Evolutionary conservation across 257 asterid species (phyloP), one percentile per base, ranked within the genome.

Genomic region (Haberlea rhodopensis): DNA sequence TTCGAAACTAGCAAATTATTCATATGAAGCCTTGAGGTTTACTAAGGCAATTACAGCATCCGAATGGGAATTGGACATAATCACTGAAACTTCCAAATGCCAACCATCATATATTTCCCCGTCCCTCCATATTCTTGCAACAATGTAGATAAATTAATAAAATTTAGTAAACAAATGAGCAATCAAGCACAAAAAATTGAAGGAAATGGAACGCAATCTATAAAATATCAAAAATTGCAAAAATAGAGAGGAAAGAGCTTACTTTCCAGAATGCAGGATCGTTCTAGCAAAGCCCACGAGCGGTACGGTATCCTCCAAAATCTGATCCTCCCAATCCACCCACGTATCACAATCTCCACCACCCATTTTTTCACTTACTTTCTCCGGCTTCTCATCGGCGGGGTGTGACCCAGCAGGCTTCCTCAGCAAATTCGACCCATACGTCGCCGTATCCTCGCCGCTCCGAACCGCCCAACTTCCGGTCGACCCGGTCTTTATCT

Each of bases 241-340:
- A 15, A 6, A 40, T 5, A 1, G 49, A 40, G 49, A 32, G 10
- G 18, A 15, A 15, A 40, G 1, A 13, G 19, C 87, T 76, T 74
- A 88, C 97, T 73, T 86, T 78, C 96, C 96, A 52, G 97, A 84
- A 53, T 82, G 95, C 77, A 91, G 96, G 82, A 91, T 73, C 96
- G 86, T 84, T 69, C 95, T 75, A 31, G 82, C 95, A 57, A 86
- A 85, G 0, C 91, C 91, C 52, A 94, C 97, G 32, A 90, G 90
- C 7, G 99, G 99, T 29, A 83, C 94, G 16, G 99, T 94, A 34
- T 86, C 95, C 85, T 82, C 92, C 79, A 94, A 85, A 81, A 94
- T 94, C 84, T 74, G 86, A 71, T 94, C 95, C 75, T 94, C 99
- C 96, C 96, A 90, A 71, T 94, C 96, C 32, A 94, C 82, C 96